Evolutionary conservation across 192 early-diverging fungal genomes (phyloP).

Genomic region (Coemansia sp.): DNA sequence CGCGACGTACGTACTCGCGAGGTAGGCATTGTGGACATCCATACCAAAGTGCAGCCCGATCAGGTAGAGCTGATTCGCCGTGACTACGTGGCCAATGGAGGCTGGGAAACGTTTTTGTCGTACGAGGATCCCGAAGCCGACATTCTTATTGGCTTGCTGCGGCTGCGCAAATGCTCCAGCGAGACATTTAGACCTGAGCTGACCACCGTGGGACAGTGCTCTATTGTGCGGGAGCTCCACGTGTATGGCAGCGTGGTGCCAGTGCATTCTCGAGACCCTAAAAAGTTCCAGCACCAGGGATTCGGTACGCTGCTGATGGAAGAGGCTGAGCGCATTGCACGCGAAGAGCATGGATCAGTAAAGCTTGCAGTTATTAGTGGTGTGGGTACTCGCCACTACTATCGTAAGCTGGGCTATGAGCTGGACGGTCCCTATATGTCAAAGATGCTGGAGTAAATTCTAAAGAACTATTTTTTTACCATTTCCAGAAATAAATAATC

Average conservation of each 20-base stretch:
- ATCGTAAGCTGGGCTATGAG: conserved; percentile 93
- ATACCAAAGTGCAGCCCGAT: conserved; percentile 91
- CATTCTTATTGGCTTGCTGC: conserved; percentile 91
- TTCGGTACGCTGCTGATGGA: conserved; percentile 99
- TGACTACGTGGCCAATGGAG: conserved; percentile 97
- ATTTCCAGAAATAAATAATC: too few species aligned
- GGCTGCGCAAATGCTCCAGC: conserved; percentile 90
- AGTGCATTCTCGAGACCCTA: conserved; percentile 93
- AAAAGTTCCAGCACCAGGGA: conserved; percentile 99
- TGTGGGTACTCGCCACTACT: conserved; percentile 96
- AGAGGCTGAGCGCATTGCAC: conserved; percentile 96
- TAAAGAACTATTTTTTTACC: too few species aligned
- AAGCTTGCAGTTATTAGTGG: conserved; percentile 97
- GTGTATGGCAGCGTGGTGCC: conserved; percentile 98
- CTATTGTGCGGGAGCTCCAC: conserved; percentile 95
- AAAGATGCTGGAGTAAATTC: conserved; percentile 61
- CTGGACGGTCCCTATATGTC: conserved; percentile 98
- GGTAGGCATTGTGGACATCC: conserved; percentile 98
- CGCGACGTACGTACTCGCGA: conserved; percentile 97
- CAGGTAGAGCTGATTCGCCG: conserved; percentile 93
- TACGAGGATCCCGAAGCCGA: conserved; percentile 98
- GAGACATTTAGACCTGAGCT: conserved; percentile 92
- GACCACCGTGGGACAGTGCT: conserved; percentile 70
- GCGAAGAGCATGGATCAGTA: conserved; percentile 92
- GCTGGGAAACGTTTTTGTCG: conserved; percentile 99